phyloP scores from a whole-genome alignment of 768 basidiomycete genomes.

The Russula ochroleuca region DNA sequence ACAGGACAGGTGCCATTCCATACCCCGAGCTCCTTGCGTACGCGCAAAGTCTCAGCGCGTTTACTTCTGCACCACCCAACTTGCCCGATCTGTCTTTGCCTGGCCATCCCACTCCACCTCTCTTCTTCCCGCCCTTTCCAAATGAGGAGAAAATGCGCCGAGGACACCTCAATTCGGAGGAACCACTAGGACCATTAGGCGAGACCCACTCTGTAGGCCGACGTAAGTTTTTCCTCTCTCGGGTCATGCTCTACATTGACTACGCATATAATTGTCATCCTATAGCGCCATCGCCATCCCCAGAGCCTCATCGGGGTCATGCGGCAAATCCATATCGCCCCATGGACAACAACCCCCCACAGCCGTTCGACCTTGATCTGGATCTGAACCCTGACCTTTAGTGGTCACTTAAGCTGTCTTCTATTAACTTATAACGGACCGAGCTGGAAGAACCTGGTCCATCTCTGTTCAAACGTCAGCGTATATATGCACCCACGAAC shows the following conservation, averaged over 20 bases:
- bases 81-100: constrained; percentile 71
- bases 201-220: constrained; percentile 80
- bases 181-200: constrained; percentile 69
- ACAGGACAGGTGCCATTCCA: constrained; percentile 59
- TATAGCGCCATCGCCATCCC: constrained; percentile 61
- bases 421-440: neutral
- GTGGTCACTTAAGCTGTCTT: neutral
- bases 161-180: constrained; percentile 74
- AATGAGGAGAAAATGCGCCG: constrained; percentile 90
- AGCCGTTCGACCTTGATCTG: constrained; percentile 73
- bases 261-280: constrained; percentile 17
- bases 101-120: constrained; percentile 66
- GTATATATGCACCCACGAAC: neutral
- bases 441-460: neutral
- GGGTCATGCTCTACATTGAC: neutral
- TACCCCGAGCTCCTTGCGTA: constrained; percentile 81
- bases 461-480: neutral
- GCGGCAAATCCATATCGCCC: constrained; percentile 69
- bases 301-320: constrained; percentile 43
- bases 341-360: constrained; percentile 56
- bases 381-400: constrained; percentile 81
- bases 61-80: constrained; percentile 85
- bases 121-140: constrained; percentile 88
- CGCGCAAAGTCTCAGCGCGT: constrained; percentile 78
- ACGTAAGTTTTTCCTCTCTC: constrained; percentile 43